Base-by-base conservation (phyloP, 345 rosid genomes). In the Pugionium cornutum region DNA sequence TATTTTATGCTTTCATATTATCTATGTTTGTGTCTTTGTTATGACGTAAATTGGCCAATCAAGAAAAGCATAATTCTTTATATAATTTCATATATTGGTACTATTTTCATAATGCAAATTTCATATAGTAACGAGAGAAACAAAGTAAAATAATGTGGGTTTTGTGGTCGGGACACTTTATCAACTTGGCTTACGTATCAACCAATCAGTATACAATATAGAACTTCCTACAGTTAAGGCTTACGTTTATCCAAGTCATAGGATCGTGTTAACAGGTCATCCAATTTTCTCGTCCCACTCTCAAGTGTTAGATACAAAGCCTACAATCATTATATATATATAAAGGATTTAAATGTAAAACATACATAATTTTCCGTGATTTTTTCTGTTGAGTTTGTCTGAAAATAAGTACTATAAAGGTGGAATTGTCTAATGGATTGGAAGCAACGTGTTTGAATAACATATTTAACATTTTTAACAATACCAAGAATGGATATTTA, bases 201-300 rank as follows among this genome's bases (percentile, higher is more conserved):
- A 18, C 18, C 18, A 18, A 18, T 18, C 18, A 18, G 18, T 18
- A 18, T 18, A 18, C 18, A 18, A 18, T 18, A 18, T 18, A 18
- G 18, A 18, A 18, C 18, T 18, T 18, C 18, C 18, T 18, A 18
- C 18, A 18, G 18, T 18, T 73, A 4, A 31, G 72, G 68, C 58
- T 53, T 37, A 73, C 58, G 77, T 66, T 72, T 72, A 66, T 66
- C 71, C 67, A 60, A 53, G 68, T 66, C 77, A 73, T 9, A 37
- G 18, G 62, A 28, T 59, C 67, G 51, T 58, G 62, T 73, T 60
- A 5, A 44, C 48, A 36, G 42, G 50, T 57, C 76, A 41, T 45
- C 34, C 18, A 46, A 7, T 36, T 45, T 43, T 62, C 48, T 57
- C 33, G 40, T 57, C 18, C 56, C 25, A 28, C 2, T 36, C 44